Percentiles rank a stretch among this genome's conserved stretches.
phyloP scores from a whole-genome alignment of 192 early-diverging fungal species.

The Oehlia diaphana region DNA sequence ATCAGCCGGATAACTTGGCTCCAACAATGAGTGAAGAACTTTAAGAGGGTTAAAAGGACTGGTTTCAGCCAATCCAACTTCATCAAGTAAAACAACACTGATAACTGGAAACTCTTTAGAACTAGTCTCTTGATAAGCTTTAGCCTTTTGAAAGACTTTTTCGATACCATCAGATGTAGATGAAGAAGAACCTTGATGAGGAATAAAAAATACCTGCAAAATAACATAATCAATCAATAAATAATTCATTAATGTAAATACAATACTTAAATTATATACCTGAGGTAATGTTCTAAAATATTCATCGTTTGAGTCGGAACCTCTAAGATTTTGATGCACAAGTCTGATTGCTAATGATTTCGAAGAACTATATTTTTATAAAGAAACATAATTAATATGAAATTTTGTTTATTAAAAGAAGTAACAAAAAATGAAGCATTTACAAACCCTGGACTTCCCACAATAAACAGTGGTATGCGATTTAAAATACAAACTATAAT shows the following conservation, averaged over 20 bases:
- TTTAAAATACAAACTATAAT: slow-evolving; percentile 30
- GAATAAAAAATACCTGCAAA: slow-evolving; percentile 19
- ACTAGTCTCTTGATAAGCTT: slow-evolving; percentile 25
- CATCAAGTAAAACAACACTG: no score
- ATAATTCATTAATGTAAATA: no score
- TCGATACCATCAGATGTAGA: slow-evolving; percentile 34
- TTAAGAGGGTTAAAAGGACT: no score
- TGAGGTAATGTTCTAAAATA: slow-evolving; percentile 31
- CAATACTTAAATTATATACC: background rate
- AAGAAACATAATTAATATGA: no score
- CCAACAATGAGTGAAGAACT: no score
- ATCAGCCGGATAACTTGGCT: no score
- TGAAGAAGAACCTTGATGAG: slow-evolving; percentile 34
- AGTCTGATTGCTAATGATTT: slow-evolving; percentile 32
- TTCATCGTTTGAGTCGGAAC: slow-evolving; percentile 26
- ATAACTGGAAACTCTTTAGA: slow-evolving; percentile 26
- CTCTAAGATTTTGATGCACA: slow-evolving; percentile 30
- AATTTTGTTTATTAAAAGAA: no score
- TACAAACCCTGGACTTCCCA: slow-evolving; percentile 15
- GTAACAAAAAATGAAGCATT: no score
- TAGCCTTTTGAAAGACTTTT: slow-evolving; percentile 32
- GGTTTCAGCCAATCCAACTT: no score
- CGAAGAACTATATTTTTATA: slow-evolving; percentile 4
- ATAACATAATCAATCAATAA: no score
- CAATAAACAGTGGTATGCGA: slow-evolving; percentile 19